Conservation (phyloP, 1,284 basidiomycete genomes). For the Sporisorium iseilematis-ciliati region DNA sequence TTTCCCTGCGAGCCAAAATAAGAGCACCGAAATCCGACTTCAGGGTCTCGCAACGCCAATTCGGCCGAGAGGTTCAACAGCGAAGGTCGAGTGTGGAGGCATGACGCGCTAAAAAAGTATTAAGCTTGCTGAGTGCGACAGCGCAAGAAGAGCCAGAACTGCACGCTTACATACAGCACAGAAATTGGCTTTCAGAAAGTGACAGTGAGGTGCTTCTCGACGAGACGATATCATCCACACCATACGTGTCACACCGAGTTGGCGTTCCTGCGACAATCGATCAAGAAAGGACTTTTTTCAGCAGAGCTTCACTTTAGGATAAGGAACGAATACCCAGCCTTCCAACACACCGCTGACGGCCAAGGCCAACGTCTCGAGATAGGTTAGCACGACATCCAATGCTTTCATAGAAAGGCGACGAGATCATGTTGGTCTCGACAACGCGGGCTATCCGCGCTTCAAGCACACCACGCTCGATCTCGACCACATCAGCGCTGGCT, state of each 20-base stretch:
- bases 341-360: too few relatives aligned
- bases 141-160: slow-evolving; percentile 2
- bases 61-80: slow-evolving; percentile 13
- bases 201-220: not conserved
- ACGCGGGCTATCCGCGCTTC: slow-evolving; percentile 17
- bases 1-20: slow-evolving; percentile 5
- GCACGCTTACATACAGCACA: slow-evolving; percentile 40
- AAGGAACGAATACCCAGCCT: not conserved
- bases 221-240: not conserved
- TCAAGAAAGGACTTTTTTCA: not conserved
- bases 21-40: slow-evolving; percentile 29
- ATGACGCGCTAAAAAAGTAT: slow-evolving; percentile 14
- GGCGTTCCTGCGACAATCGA: not conserved
- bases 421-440: slow-evolving; percentile 29
- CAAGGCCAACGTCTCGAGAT: not conserved
- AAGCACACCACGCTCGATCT: slow-evolving; percentile 2
- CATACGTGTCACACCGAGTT: not conserved
- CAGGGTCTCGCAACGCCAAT: slow-evolving; percentile 3
- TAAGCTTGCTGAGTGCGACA: not conserved
- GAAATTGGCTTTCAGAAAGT: not conserved
- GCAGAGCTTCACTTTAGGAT: not conserved
- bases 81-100: slow-evolving; percentile 27
- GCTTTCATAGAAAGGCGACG: not conserved
- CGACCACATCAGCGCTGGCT: slow-evolving; percentile 1
- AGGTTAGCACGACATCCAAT: not conserved